Conservation (phyloP, 1,284 basidiomycete genomes). For the Ganoderma boninense region DNA sequence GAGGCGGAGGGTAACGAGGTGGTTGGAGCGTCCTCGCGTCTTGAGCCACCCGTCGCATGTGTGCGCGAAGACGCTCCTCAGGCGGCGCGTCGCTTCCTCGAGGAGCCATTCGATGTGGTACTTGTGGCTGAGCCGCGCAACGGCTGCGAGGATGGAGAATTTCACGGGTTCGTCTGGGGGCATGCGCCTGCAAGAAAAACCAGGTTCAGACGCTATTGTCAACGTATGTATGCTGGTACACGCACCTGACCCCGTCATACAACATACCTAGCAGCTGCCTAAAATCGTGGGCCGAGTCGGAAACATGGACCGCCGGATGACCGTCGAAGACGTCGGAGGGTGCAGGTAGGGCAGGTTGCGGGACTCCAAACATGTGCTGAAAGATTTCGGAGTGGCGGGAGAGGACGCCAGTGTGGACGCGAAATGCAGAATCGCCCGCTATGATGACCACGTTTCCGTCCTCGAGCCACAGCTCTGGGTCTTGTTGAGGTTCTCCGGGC, state of each 20-base stretch:
- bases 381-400: slow-evolving; percentile 12
- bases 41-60: too few relatives aligned
- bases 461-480: slow-evolving; percentile 6
- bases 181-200: too few relatives aligned
- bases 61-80: too few relatives aligned
- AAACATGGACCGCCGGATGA: slow-evolving; percentile 1
- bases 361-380: slow-evolving; percentile 4
- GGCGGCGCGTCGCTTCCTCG: too few relatives aligned
- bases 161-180: too few relatives aligned
- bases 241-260: slow-evolving; percentile 8
- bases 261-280: neutral
- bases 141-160: too few relatives aligned
- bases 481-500: neutral
- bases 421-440: neutral
- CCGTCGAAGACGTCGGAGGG: neutral
- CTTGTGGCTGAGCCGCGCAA: too few relatives aligned
- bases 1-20: too few relatives aligned
- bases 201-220: too few relatives aligned
- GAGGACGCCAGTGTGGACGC: slow-evolving; percentile 8
- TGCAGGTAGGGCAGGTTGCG: neutral
- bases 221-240: too few relatives aligned
- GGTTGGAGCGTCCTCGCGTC: too few relatives aligned
- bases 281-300: slow-evolving; percentile 9
- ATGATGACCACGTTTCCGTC: slow-evolving; percentile 11
- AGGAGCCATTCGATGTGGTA: too few relatives aligned